Base-by-base conservation (phyloP, 2,329 filamentous ascomycete genomes). In the Epichloe aotearoae region DNA sequence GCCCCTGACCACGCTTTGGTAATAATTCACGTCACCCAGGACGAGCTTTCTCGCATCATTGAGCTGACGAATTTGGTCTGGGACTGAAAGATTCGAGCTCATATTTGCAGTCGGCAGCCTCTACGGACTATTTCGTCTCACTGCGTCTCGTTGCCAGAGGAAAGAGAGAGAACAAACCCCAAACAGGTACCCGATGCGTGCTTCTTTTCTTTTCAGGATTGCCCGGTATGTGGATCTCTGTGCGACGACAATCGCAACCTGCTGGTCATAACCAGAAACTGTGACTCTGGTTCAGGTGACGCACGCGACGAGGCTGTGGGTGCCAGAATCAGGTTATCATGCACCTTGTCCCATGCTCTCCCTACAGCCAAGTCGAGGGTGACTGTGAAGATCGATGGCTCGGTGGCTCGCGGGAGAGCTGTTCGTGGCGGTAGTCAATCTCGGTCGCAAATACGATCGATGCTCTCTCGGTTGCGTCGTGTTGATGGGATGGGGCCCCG, bases 31-130 rank as follows among this genome's bases (percentile, higher is more conserved):
- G 69, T 97, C 90, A 59, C 80, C 81, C 53, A 97, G 78, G 50
- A 94, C 90, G 55, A 97, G 84, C 65, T 87, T 87, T 63, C 93
- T 88, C 56, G 93, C 93, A 61, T 86, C 84, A 66, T 94, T 83
- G 59, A 98, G 83, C 73, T 96, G 90, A 60, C 81, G 79, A 61
- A 97, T 80, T 69, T 91, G 88, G 62, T 89, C 83, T 62, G 77
- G 73, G 54, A 88, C 77, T 34, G 80, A 77, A 50, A 80, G 72
- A 23, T 73, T 61, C 53, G 73, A 67, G 58, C 78, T 75, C 44
- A 55, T 52, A 75, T 83, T 81, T 66, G 63, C 68, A 61, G 54
- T 56, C 52, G 47, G 41, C 30, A 33, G 43, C 17, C 46, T 37
- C 36, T 5, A 14, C 12, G 19, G 36, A 34, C 36, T 19, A 5